These are phyloP conservation scores for Fusarium pilosicola DNA, from an alignment of 2,329 filamentous ascomycete species.

Conservation along the genomic window DNA sequence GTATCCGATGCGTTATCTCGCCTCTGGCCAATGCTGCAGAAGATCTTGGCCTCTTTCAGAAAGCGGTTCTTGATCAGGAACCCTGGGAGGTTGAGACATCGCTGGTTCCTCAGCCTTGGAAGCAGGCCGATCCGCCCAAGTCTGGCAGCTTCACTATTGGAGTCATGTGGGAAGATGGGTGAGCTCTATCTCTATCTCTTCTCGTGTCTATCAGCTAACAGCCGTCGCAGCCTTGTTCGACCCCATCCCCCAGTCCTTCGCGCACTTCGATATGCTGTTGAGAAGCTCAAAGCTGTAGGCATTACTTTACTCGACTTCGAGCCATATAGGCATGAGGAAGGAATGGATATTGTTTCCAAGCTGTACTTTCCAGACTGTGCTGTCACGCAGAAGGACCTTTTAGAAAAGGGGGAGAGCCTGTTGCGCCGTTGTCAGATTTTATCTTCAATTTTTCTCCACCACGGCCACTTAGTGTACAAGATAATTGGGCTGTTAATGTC, in stretches of 20 bases:
- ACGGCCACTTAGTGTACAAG: background rate
- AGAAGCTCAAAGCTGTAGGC: background rate
- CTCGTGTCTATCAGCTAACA: fast-evolving
- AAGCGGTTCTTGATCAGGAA: background rate
- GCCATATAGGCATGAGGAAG: background rate
- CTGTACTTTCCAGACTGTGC: background rate
- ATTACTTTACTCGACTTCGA: background rate
- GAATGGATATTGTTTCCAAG: background rate
- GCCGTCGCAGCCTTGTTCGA: background rate
- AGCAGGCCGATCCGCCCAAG: background rate
- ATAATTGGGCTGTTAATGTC: background rate
- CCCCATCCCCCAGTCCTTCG: background rate
- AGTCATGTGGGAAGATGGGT: background rate
- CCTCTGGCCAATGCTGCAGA: background rate
- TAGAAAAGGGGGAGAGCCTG: background rate
- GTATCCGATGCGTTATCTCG: background rate
- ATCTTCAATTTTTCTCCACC: background rate
- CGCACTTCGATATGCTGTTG: background rate
- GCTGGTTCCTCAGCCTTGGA: background rate
- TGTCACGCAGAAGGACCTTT: background rate
- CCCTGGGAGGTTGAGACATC: background rate
- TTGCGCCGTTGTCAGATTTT: background rate
- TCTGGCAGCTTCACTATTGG: background rate
- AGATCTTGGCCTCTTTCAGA: background rate
- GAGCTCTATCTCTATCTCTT: fast-evolving